Evolutionary conservation across 257 asterid species (phyloP).

Genomic region (Eustoma russellianum): DNA sequence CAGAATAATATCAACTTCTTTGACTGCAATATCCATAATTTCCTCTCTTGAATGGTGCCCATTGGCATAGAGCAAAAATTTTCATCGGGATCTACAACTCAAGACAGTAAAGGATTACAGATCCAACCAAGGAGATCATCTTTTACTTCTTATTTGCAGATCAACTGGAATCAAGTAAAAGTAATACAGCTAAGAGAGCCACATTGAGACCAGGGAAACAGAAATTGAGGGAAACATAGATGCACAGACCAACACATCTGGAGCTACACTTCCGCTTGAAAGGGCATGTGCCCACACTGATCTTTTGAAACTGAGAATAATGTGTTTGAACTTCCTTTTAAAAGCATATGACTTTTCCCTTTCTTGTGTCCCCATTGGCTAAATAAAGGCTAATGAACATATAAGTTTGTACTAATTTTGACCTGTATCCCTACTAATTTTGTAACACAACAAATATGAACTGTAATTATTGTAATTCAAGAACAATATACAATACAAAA

Average conservation of each 20-base stretch:
- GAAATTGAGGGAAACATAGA: neutral
- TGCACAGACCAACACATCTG: neutral
- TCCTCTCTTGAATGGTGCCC: conserved; percentile 64
- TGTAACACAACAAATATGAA: too few species aligned
- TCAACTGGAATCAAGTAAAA: neutral
- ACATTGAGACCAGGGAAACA: neutral
- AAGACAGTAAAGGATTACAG: conserved; percentile 20
- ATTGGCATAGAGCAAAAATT: conserved; percentile 68
- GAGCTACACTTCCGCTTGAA: too few species aligned
- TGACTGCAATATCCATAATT: conserved; percentile 66
- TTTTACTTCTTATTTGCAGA: neutral
- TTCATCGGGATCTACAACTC: conserved; percentile 41
- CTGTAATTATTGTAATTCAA: too few species aligned
- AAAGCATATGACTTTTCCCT: too few species aligned
- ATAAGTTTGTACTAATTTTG: too few species aligned
- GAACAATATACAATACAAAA: too few species aligned
- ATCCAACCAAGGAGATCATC: neutral
- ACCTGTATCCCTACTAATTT: too few species aligned
- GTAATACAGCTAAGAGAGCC: neutral
- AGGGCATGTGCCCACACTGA: too few species aligned
- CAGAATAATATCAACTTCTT: conserved; percentile 71
- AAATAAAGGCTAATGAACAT: too few species aligned
- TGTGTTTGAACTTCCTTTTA: too few species aligned
- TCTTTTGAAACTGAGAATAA: too few species aligned
- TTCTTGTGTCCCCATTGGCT: too few species aligned